phyloP scores from a whole-genome alignment of 768 basidiomycete species.

The Trametes maxima region DNA sequence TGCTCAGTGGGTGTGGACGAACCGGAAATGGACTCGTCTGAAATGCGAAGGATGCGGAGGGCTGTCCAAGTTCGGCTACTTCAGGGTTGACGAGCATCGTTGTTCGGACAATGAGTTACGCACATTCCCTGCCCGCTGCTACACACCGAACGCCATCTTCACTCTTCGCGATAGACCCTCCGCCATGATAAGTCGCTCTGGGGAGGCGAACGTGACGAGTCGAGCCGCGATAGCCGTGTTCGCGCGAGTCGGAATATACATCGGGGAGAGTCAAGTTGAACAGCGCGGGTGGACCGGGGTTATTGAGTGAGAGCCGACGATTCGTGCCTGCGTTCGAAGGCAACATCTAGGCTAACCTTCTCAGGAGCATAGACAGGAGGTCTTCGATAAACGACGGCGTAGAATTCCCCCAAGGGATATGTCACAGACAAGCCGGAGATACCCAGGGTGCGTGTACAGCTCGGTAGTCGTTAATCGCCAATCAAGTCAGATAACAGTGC shows the following conservation, averaged over 20 bases:
- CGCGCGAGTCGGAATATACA: conserved; percentile 45
- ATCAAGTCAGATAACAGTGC: too few species aligned
- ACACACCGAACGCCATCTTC: conserved; percentile 70
- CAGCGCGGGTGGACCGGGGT: background rate
- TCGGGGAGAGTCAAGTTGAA: conserved; percentile 27
- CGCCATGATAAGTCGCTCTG: conserved; percentile 62
- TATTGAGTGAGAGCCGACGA: conserved; percentile 13
- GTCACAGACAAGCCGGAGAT: too few species aligned
- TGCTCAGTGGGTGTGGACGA: conserved; percentile 43
- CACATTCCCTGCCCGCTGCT: conserved; percentile 81
- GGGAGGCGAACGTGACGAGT: conserved; percentile 58
- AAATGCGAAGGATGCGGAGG: conserved; percentile 49
- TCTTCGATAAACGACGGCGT: too few species aligned
- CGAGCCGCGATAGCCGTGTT: conserved; percentile 47
- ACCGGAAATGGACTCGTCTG: conserved; percentile 43
- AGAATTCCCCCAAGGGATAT: too few species aligned
- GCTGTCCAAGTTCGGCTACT: conserved; percentile 33
- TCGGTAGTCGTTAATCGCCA: too few species aligned
- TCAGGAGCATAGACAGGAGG: too few species aligned
- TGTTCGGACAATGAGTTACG: conserved; percentile 20
- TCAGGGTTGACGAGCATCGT: conserved; percentile 48
- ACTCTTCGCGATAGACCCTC: conserved; percentile 66
- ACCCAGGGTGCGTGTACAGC: too few species aligned
- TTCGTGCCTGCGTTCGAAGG: conserved; percentile 3
- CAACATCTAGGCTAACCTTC: background rate